Base-by-base conservation (phyloP, 108 stramenopile genomes). In the Skeletonema tropicum region DNA sequence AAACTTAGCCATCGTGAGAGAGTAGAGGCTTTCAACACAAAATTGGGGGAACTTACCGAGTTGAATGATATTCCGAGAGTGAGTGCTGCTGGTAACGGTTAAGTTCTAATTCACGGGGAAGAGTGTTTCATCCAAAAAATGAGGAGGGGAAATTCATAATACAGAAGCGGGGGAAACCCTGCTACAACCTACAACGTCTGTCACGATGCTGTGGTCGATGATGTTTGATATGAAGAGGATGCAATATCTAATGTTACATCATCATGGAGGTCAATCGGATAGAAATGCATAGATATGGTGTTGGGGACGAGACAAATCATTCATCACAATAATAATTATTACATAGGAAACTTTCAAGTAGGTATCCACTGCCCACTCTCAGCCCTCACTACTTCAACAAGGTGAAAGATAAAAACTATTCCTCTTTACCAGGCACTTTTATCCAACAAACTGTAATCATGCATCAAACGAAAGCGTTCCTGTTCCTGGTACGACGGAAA, bases 11-110 rank as follows among this genome's bases (percentile, higher is more conserved):
- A 82, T 32, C 63, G 74, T 38, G 74, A 75, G 65, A 48, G 91
- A 31, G 88, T 95, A 13, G 94, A 95, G 84, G 82, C 88, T 59
- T 89, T 91, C 64, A 95, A 91, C 75, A 86, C 88, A 74, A 89
- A 91, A 31, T 60, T 95, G 36, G 86, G 87, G 2, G 71, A 84
- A 29, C 36, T 92, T 58, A 95, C 94, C 0, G 94, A 95, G 66
- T 85, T 76, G 76, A 95, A 95, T 66, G 94, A 95, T 72, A 95
- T 95, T 73, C 94, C 94, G 19, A 64, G 94, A 38, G 89, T 94
- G 10, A 88, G 88, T 75, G 86, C 89, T 59, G 88, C 91, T 57
- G 90, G 90, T 10, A 91, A 91, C 84, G 90, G 90, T 71, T 91
- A 88, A 55, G 12, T 17, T 30, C 46, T 23, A 19, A 14, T 29